These are phyloP conservation scores for Atractiella rhizophila DNA, from an alignment of 768 basidiomycete species.

Conservation along the genomic window DNA sequence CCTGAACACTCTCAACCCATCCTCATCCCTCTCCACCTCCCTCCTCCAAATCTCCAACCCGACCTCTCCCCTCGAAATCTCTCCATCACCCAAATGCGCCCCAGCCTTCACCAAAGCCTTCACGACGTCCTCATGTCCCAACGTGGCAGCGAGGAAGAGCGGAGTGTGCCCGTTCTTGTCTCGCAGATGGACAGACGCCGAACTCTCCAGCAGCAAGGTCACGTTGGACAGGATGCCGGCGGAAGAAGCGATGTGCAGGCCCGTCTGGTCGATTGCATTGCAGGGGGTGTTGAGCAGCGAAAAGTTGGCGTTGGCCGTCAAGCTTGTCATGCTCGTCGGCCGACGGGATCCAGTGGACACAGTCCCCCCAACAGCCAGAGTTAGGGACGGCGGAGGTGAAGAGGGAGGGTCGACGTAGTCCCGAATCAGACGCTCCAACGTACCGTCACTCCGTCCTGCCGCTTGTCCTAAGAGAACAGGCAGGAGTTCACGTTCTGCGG, in stretches of 20 bases:
- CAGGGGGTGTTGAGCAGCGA: not conserved
- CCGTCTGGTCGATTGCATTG: conserved; percentile 13
- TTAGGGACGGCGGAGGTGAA: too few relatives aligned
- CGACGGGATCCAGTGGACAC: conserved; percentile 1
- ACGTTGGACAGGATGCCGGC: conserved; percentile 10
- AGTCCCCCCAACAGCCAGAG: too few relatives aligned
- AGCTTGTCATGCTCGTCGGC: not conserved
- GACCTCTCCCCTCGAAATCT: conserved; percentile 10
- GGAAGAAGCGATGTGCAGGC: conserved; percentile 19
- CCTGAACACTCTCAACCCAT: too few relatives aligned
- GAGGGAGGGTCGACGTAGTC: too few relatives aligned
- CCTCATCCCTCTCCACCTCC: too few relatives aligned
- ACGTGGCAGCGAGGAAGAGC: conserved; percentile 12
- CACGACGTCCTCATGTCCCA: conserved; percentile 4
- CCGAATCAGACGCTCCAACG: conserved; percentile 1
- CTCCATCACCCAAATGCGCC: conserved; percentile 12
- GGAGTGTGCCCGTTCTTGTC: conserved; percentile 17
- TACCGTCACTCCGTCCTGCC: conserved; percentile 1
- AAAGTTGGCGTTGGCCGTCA: not conserved
- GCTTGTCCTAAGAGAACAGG: conserved; percentile 5
- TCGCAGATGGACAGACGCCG: conserved; percentile 18
- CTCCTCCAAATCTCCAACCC: conserved; percentile 12
- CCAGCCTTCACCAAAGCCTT: conserved; percentile 13
- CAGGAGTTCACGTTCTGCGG: conserved; percentile 1
- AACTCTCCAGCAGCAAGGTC: conserved; percentile 15